Evolutionary conservation across 208 protist genomes (phyloP).

Genomic region (Herpetomonas tarakana): DNA sequence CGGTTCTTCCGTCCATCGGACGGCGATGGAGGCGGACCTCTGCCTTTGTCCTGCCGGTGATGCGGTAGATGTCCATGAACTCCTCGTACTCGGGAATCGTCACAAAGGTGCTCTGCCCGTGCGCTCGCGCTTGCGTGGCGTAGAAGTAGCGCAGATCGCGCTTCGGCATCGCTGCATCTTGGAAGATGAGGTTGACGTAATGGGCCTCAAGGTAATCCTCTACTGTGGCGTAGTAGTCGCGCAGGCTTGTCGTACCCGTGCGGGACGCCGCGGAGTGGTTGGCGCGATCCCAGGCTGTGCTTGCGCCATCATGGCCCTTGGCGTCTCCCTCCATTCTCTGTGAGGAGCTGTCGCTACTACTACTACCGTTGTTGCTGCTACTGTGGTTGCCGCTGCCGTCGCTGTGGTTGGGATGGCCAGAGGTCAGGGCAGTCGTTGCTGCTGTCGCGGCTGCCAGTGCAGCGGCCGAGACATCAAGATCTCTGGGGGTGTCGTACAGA

Average conservation of each 20-base stretch:
- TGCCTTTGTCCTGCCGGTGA: slow-evolving; percentile 20
- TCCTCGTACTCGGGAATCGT: slow-evolving; percentile 81
- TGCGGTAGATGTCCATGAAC: slow-evolving; percentile 88
- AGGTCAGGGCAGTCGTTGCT: background rate
- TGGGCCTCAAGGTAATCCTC: slow-evolving; percentile 30
- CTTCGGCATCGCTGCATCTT: slow-evolving; percentile 59
- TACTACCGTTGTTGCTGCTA: background rate
- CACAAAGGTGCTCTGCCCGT: slow-evolving; percentile 34
- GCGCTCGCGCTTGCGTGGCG: slow-evolving; percentile 26
- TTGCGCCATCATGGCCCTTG: background rate
- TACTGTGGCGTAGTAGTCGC: slow-evolving; percentile 7
- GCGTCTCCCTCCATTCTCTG: no score
- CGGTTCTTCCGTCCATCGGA: no score
- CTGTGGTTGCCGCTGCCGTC: slow-evolving; percentile 13
- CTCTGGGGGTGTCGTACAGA: background rate
- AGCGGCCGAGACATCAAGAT: slow-evolving; percentile 7
- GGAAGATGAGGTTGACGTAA: slow-evolving; percentile 48
- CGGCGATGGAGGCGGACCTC: background rate
- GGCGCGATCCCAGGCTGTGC: background rate
- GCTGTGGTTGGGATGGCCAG: slow-evolving; percentile 3
- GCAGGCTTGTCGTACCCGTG: slow-evolving; percentile 2
- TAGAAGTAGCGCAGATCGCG: slow-evolving; percentile 64
- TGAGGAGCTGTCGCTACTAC: background rate
- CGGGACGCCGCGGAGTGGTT: background rate
- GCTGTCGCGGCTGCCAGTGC: slow-evolving; percentile 6